Conservation (phyloP, 2,329 filamentous ascomycete species). For the Emergomyces orientalis region DNA sequence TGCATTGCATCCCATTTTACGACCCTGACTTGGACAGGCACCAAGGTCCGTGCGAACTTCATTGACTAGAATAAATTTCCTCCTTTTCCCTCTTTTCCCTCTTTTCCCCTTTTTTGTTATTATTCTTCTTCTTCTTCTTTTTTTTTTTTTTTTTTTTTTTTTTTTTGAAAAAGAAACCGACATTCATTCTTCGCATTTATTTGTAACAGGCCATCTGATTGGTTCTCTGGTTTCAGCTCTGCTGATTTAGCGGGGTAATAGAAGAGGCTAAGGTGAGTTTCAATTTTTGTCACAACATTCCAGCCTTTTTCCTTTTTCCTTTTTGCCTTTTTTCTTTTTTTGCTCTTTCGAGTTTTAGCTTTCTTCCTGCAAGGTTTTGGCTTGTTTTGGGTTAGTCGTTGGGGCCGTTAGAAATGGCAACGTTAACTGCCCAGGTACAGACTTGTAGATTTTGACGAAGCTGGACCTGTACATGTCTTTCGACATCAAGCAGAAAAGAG, state of each 20-base stretch:
- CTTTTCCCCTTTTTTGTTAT: not conserved
- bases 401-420: not conserved
- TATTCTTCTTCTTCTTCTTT: not conserved
- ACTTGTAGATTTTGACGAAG: not conserved
- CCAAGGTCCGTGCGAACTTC: not conserved
- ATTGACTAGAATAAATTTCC: too few relatives aligned
- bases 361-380: not conserved
- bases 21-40: not conserved
- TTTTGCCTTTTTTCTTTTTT: not conserved
- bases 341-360: not conserved
- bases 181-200: not conserved
- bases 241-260: not conserved
- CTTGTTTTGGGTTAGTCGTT: not conserved
- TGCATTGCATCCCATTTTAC: not conserved
- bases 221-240: not conserved
- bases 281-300: constrained; percentile 1
- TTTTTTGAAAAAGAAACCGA: not conserved
- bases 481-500: too few relatives aligned
- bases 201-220: not conserved
- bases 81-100: not conserved
- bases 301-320: not conserved
- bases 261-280: not conserved
- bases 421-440: not conserved
- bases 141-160: not conserved
- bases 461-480: not conserved